Base-by-base conservation (phyloP, 2,329 filamentous ascomycete species). In the Knufia petricola region DNA sequence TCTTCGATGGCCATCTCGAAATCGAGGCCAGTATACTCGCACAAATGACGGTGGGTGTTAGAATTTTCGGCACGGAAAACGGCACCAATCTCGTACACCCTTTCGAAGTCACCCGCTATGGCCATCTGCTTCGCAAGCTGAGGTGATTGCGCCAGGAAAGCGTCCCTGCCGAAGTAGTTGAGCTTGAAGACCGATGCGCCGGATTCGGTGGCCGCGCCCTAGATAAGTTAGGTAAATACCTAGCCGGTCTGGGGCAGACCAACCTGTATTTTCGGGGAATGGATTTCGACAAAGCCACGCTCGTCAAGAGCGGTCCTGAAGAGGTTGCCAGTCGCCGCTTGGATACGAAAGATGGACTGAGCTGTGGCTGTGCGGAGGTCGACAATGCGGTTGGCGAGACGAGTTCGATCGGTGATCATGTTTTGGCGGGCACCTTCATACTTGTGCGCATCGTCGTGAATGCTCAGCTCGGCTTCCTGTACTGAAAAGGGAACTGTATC, bases 1-100 rank as follows among this genome's bases (percentile, higher is more conserved):
- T 85, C 80, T 43, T 88, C 83, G 54, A 95, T 87, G 2, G 82
- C 77, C 90, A 95, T 95, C 63, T 95, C 89, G 15, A 95, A 66
- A 74, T 95, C 89, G 24, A 95, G 73, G 48, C 89, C 89, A 3
- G 88, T 95, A 64, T 94, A 95, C 64, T 95, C 89, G 0, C 89
- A 95, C 73, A 95, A 73, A 64, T 95, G 89, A 31, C 89, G 82
- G 61, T 95, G 89, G 0, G 89, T 95, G 66, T 95, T 95, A 62
- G 86, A 94, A 70, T 95, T 94, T 64, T 95, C 89, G 0, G 89
- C 89, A 57, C 89, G 81, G 74, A 95, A 95, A 4, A 95, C 88
- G 1, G 86, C 82, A 13, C 87, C 87, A 55, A 92, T 82, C 63
- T 95, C 89, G 60, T 90, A 95, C 4, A 95, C 89, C 44, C 82